Evolutionary conservation across 2,329 filamentous ascomycete species (phyloP).

Genomic region (Bipolaris oryzae): DNA sequence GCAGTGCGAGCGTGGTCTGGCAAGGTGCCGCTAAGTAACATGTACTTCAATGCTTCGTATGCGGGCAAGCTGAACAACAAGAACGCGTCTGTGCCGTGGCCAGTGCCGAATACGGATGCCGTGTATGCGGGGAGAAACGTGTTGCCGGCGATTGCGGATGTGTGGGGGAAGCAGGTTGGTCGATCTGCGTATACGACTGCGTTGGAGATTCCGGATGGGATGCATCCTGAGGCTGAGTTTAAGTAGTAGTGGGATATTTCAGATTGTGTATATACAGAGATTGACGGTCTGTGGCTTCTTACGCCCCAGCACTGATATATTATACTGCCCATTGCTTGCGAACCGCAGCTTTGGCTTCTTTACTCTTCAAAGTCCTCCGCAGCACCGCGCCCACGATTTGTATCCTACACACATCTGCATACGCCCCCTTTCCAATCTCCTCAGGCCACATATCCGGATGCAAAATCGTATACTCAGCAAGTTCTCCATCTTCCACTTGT

Average conservation of each 20-base stretch:
- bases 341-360: neutral
- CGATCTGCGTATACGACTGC: slow-evolving; percentile 37
- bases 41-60: slow-evolving; percentile 44
- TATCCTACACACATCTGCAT: slow-evolving; percentile 33
- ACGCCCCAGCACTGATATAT: neutral
- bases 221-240: slow-evolving; percentile 43
- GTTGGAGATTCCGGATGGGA: slow-evolving; percentile 43
- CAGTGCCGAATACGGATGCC: slow-evolving; percentile 35
- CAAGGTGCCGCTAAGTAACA: slow-evolving; percentile 33
- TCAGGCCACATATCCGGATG: slow-evolving; percentile 37
- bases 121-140: slow-evolving; percentile 38
- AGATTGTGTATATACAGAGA: neutral
- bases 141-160: slow-evolving; percentile 27
- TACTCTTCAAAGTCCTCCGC: slow-evolving; percentile 2
- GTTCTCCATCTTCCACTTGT: slow-evolving; percentile 15
- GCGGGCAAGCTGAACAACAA: slow-evolving; percentile 41
- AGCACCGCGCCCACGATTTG: slow-evolving; percentile 32
- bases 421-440: slow-evolving; percentile 30
- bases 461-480: slow-evolving; percentile 28
- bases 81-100: slow-evolving; percentile 35
- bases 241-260: slow-evolving; percentile 8
- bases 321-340: slow-evolving; percentile 8
- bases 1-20: slow-evolving; percentile 34
- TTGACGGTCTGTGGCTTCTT: neutral
- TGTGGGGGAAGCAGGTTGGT: slow-evolving; percentile 31